Evolutionary conservation across 2,329 filamentous ascomycete species (phyloP), one percentile per base, ranked within the genome.

Genomic region (Exophiala dermatitidis): DNA sequence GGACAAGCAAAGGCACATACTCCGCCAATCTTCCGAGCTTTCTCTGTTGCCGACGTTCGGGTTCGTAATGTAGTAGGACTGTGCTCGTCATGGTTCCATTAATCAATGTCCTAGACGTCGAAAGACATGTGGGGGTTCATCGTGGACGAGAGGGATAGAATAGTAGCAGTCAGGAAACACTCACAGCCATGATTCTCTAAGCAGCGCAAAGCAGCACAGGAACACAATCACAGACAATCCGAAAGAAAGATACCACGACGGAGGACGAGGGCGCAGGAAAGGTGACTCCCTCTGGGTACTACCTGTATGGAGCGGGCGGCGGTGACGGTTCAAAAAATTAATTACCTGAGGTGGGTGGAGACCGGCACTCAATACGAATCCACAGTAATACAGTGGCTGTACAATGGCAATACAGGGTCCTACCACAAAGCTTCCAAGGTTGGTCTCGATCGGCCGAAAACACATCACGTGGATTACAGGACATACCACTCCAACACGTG

Each of bases 21-120:
- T 87, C 76, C 88, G 80, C 82, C 86, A 90, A 69, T 93, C 87
- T 71, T 93, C 88, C 53, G 85, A 81, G 59, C 82, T 78, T 48
- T 76, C 75, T 70, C 81, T 82, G 71, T 90, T 86, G 64, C 88
- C 88, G 62, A 90, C 83, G 70, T 86, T 82, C 63, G 85, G 82
- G 70, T 91, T 90, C 67, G 86, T 79, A 63, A 88, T 86, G 73
- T 82, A 87, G 78, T 87, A 90, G 78, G 83, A 63, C 58, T 60
- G 34, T 38, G 8, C 32, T 37, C 31, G 5, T 4, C 2, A 30
- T 29, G 10, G 44, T 32, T 2, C 19, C 1, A 19, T 19, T 6
- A 46, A 31, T 46, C 4, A 46, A 12, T 26, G 31, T 28, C 31
- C 26, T n/a, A 46, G 12, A 7, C 12, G n/a, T 26, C 12, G 4